Percentiles rank a stretch among this genome's conserved stretches.
phyloP scores from a whole-genome alignment of 345 rosid genomes.

The Melaleuca alternifolia region DNA sequence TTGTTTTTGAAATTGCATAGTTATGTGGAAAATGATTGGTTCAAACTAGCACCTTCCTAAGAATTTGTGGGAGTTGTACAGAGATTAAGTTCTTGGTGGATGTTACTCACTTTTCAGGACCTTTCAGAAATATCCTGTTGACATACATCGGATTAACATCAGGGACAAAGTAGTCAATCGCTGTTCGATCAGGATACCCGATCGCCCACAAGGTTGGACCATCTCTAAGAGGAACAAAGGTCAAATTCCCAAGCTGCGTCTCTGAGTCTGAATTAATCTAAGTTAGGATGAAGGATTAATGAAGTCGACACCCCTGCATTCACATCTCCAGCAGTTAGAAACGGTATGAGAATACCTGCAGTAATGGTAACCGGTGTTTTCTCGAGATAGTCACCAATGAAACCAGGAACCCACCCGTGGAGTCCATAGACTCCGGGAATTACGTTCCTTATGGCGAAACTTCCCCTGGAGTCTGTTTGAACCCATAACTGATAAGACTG shows the following conservation, averaged over 20 bases:
- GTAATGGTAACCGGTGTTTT: slow-evolving; percentile 4
- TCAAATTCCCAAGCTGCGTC: slow-evolving; percentile 12
- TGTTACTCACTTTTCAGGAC: slow-evolving; percentile 17
- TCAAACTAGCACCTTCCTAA: background rate
- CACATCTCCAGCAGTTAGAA: background rate
- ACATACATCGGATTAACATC: slow-evolving; percentile 24
- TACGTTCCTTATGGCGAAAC: slow-evolving; percentile 17
- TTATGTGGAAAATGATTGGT: background rate
- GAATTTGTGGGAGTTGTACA: background rate
- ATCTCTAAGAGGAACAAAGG: slow-evolving; percentile 11
- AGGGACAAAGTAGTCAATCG: slow-evolving; percentile 19
- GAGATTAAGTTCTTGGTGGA: background rate
- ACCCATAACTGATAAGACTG: slow-evolving; percentile 32
- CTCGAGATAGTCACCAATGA: slow-evolving; percentile 24
- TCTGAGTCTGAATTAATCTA: slow-evolving; percentile 9
- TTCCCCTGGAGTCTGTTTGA: slow-evolving; percentile 24
- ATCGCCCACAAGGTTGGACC: slow-evolving; percentile 32
- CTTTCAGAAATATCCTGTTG: slow-evolving; percentile 21
- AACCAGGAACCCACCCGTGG: slow-evolving; percentile 32
- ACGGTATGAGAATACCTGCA: slow-evolving; percentile 8
- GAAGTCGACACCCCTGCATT: background rate
- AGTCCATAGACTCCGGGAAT: slow-evolving; percentile 23
- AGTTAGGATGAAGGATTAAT: background rate
- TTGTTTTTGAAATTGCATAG: background rate
- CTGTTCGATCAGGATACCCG: slow-evolving; percentile 25